These are phyloP conservation scores for Castanea sativa DNA, from an alignment of 306 rosid species.

Conservation along the genomic window DNA sequence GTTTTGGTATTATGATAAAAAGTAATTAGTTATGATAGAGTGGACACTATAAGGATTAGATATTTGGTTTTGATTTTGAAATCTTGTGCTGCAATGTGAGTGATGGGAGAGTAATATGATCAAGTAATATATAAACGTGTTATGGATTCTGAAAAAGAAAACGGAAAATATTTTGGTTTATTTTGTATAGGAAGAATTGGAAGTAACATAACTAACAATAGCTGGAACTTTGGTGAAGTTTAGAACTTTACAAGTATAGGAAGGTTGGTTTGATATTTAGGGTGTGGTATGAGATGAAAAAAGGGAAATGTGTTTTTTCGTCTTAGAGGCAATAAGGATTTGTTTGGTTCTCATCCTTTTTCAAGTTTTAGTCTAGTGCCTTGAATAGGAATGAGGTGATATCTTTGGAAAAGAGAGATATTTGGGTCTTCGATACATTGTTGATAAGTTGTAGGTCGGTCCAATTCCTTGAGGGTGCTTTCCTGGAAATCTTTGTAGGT, in stretches of 20 bases:
- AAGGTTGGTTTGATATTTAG: too few relatives aligned
- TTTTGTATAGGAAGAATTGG: neutral
- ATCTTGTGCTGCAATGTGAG: neutral
- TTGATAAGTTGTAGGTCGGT: neutral
- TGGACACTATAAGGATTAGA: neutral
- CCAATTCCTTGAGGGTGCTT: neutral
- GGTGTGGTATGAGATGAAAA: neutral
- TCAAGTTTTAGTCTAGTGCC: slow-evolving; percentile 1
- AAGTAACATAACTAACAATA: too few relatives aligned
- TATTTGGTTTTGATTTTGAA: neutral
- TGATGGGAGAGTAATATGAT: neutral
- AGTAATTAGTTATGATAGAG: too few relatives aligned
- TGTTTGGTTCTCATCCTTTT: neutral
- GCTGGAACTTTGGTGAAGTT: neutral
- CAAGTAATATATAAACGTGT: too few relatives aligned
- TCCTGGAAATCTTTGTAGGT: neutral
- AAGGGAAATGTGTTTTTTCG: neutral
- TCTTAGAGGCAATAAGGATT: neutral
- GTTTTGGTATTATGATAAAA: too few relatives aligned
- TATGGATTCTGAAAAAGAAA: neutral
- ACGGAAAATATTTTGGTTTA: neutral
- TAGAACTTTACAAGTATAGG: neutral
- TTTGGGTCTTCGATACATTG: neutral
- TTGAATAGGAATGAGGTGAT: neutral
- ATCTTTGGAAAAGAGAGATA: neutral